These are phyloP conservation scores for Bryopsis sp. DNA, from an alignment of 139 green algal species.

Conservation along the genomic window DNA sequence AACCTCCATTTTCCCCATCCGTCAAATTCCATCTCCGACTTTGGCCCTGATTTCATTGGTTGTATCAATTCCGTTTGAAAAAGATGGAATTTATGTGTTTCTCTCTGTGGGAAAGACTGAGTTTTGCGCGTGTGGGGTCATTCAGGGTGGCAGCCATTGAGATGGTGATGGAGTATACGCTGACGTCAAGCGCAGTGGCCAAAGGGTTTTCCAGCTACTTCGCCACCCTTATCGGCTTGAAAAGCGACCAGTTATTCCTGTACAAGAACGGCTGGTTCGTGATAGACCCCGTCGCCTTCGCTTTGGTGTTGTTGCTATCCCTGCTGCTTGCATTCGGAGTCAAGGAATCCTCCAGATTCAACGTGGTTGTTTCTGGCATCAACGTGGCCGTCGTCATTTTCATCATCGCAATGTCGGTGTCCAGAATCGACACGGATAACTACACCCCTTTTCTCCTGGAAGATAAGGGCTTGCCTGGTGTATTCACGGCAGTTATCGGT, in stretches of 20 bases:
- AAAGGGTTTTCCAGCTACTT: slow-evolving; percentile 77
- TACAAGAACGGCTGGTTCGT: slow-evolving; percentile 7
- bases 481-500: no score
- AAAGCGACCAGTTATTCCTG: not conserved
- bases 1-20: no score
- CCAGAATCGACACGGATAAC: not conserved
- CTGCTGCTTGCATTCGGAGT: slow-evolving; percentile 40
- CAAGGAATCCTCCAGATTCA: slow-evolving; percentile 37
- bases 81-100: no score
- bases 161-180: slow-evolving; percentile 76
- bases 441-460: not conserved
- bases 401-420: slow-evolving; percentile 25
- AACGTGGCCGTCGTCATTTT: slow-evolving; percentile 52
- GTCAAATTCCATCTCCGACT: no score
- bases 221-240: slow-evolving; percentile 44
- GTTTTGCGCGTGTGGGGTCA: not conserved
- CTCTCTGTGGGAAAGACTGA: not conserved
- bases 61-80: no score
- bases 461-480: not conserved
- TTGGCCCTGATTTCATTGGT: no score
- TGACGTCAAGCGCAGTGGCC: slow-evolving; percentile 66
- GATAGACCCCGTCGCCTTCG: slow-evolving; percentile 27
- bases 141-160: slow-evolving; percentile 58
- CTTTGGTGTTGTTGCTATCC: slow-evolving; percentile 25
- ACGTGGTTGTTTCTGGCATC: slow-evolving; percentile 20